phyloP scores from a whole-genome alignment of 108 stramenopile species.

The Cyclotella kingstonii region DNA sequence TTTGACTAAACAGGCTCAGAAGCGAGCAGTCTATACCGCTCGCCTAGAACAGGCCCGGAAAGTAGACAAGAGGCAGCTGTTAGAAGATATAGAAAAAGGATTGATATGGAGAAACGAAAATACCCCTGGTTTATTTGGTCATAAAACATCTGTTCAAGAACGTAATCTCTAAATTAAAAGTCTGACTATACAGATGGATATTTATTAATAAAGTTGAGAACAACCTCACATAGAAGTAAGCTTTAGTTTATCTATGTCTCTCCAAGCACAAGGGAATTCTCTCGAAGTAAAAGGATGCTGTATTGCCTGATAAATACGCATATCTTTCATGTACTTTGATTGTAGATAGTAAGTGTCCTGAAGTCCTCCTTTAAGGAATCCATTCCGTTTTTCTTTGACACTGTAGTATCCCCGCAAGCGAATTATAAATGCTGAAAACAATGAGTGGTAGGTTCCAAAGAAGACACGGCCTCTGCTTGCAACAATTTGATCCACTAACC shows the following conservation, averaged over 20 bases:
- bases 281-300: conserved; percentile 39
- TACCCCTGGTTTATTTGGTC: conserved; percentile 18
- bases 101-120: conserved; percentile 11
- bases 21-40: conserved; percentile 9
- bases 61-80: conserved; percentile 35
- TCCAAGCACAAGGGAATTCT: conserved; percentile 59
- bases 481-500: conserved; percentile 66
- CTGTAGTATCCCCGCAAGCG: conserved; percentile 65
- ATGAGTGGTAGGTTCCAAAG: conserved; percentile 63
- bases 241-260: conserved; percentile 48
- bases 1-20: conserved; percentile 13
- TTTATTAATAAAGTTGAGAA: too few species aligned
- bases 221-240: not conserved
- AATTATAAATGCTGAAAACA: conserved; percentile 66
- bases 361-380: conserved; percentile 17
- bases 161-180: conserved; percentile 13
- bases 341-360: conserved; percentile 24
- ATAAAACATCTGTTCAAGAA: conserved; percentile 12
- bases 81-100: conserved; percentile 37
- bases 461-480: conserved; percentile 51
- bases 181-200: too few species aligned
- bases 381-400: conserved; percentile 29
- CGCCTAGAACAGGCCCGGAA: conserved; percentile 14
- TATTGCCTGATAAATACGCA: conserved; percentile 31
- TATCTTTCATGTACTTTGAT: conserved; percentile 27